A percentile compares a stretch with the other conserved stretches of the same genome.
Evolutionary conservation across 768 basidiomycete genomes (phyloP).

Genomic region (Arthromyces matolae): DNA sequence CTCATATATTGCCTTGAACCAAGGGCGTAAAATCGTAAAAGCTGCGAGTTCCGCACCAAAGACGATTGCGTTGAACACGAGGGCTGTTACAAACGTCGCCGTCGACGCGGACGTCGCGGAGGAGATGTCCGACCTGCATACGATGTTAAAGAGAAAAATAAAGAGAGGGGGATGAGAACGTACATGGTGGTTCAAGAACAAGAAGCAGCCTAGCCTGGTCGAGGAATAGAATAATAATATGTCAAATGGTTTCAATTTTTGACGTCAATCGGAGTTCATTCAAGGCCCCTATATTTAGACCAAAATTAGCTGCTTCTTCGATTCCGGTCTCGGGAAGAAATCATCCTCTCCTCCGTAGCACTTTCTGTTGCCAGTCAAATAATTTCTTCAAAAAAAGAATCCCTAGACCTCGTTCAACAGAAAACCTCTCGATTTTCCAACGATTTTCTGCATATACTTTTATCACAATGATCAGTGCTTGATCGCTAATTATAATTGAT

Average conservation of each 20-base stretch:
- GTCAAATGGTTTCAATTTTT: conserved; percentile 13
- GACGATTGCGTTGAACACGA: conserved; percentile 76
- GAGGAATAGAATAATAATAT: no score
- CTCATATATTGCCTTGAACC: conserved; percentile 87
- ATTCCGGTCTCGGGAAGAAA: neutral
- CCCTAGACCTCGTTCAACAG: no score
- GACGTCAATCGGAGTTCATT: conserved; percentile 15
- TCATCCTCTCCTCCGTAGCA: no score
- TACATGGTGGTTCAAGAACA: conserved; percentile 21
- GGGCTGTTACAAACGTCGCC: conserved; percentile 75
- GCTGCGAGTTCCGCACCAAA: conserved; percentile 66
- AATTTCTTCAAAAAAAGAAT: no score
- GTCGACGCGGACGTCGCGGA: conserved; percentile 63
- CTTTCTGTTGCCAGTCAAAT: no score
- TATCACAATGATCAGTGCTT: no score
- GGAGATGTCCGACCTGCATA: conserved; percentile 34
- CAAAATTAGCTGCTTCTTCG: neutral
- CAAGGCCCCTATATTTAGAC: neutral
- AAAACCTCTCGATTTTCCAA: no score
- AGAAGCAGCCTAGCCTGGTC: no score
- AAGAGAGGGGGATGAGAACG: conserved; percentile 5
- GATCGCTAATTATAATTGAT: no score
- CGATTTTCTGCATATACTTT: no score
- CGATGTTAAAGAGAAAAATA: neutral
- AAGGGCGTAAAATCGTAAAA: conserved; percentile 81